Base-by-base conservation (phyloP, 2,329 filamentous ascomycete genomes). In the Stagonosporopsis rhizophila region DNA sequence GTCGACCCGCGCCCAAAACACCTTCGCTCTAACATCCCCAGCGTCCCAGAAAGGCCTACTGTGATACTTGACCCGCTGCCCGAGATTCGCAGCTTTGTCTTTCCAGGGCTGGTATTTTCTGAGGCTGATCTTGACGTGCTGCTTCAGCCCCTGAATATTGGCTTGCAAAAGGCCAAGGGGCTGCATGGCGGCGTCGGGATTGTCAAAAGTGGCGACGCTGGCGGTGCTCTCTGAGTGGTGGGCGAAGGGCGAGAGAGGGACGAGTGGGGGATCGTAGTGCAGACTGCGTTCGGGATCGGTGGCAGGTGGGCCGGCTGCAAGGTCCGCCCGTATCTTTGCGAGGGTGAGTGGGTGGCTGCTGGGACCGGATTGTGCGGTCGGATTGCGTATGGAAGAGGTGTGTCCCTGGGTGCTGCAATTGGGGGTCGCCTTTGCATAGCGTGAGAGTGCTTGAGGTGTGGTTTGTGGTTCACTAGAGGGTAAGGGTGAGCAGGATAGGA, bases 151-250 rank as follows among this genome's bases (percentile, higher is more conserved):
- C 4, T 30, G 17, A 2, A 46, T 20, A 12, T 52, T 27, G 7
- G 50, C 50, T 14, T 37, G 32, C 17, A 35, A 17, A 2, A 6
- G 28, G 8, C 6, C 25, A 11, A 34, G 22, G n/a, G 44, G 50
- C 1, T 19, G 35, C 3, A 28, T 5, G 11, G 22, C 6, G 4
- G 12, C 9, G 7, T 32, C 25, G 2, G 28, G 32, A 11, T 44
- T 44, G 4, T 28, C 40, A 19, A 44, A 51, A 2, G 50, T 53
- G 11, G 22, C 37, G 9, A 42, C 12, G 34, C 50, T 53, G 5
- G 20, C 12, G 3, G 15, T 47, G 42, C 46, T 49, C 15, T 22
- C 25, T 39, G 19, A 2, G 45, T 12, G 35, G 9, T 1, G 9
- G 37, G 28, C 12, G 6, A n/a, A 37, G 5, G 27, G 22, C 12